These are phyloP conservation scores for Starmerella potacharoeniae DNA, from an alignment of 805 yeast species.

Conservation along the genomic window DNA sequence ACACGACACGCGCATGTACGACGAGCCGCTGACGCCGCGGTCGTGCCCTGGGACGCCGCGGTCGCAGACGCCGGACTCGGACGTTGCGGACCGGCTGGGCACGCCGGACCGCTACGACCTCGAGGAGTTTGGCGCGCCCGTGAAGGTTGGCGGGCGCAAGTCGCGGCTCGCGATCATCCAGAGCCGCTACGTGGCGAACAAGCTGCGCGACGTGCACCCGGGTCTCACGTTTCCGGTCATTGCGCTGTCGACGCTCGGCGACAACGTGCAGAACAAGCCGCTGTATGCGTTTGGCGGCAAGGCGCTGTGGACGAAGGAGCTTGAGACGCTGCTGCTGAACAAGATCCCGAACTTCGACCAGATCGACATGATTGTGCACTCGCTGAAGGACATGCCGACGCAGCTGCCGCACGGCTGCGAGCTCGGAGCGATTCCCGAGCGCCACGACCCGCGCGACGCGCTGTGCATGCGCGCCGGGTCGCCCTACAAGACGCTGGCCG, in stretches of 20 bases:
- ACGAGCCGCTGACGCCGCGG: slow-evolving; percentile 4
- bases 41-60: slow-evolving; percentile 8
- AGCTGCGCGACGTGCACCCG: slow-evolving; percentile 51
- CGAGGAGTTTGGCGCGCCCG: slow-evolving; percentile 22
- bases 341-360: slow-evolving; percentile 52
- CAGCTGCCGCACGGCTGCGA: slow-evolving; percentile 78
- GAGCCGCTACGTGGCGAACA: slow-evolving; percentile 56
- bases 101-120: slow-evolving; percentile 25
- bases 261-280: slow-evolving; percentile 73
- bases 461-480: slow-evolving; percentile 61
- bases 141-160: slow-evolving; percentile 69
- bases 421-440: slow-evolving; percentile 70
- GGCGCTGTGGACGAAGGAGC: slow-evolving; percentile 90
- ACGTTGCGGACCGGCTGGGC: slow-evolving; percentile 15
- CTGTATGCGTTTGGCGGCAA: slow-evolving; percentile 93
- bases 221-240: slow-evolving; percentile 60
- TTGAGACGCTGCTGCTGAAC: slow-evolving; percentile 60
- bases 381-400: slow-evolving; percentile 87
- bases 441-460: slow-evolving; percentile 94
- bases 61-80: background rate
- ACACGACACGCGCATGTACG: background rate
- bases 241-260: slow-evolving; percentile 81
- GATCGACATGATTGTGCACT: slow-evolving; percentile 84
- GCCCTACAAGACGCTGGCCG: slow-evolving; percentile 50
- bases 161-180: slow-evolving; percentile 81